Base-by-base conservation (phyloP, 768 basidiomycete species). In the Pleurotus giganteus region DNA sequence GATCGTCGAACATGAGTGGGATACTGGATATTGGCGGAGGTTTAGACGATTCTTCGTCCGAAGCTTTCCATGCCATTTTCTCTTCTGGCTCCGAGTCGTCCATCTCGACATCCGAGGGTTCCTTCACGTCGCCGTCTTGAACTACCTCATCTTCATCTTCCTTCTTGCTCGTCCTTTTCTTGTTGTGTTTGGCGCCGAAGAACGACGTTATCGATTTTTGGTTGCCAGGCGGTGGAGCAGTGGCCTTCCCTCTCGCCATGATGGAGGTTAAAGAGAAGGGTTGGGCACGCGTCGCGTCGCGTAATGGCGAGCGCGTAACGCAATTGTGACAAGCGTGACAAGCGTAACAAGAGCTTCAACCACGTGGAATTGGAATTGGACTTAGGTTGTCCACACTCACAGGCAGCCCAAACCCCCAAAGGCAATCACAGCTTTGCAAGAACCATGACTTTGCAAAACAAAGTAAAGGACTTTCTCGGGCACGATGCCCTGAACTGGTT, bases 1-100 rank as follows among this genome's bases (percentile, higher is more conserved):
- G 76, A 69, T 94, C 87, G 54, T 78, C 74, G 67, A 94, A 94
- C 61, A 94, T 91, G 52, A 80, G 77, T 23, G 85, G 80, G 47
- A 80, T 78, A 57, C 86, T 77, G 63, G 83, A 76, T 47, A 95
- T 86, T 17, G 93, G 93, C 13, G 93, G 91, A 4, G 91, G 79
- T 60, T 77, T 73, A 0, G 88, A 89, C 27, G 80, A 72, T 23
- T 17, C 23, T 9, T 36, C 32, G 47, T 88, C 86, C 42, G 80
- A 76, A 7, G 77, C 54, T 24, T 42, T 19, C 37, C 36, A 27
- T 15, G 68, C 60, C 58, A 62, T 71, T 6, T 69, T 64, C n/a
- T 59, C 65, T 9, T 54, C 42, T 6, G 21, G 1, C 21, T 51
- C 50, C 2, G 21, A 36, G 29, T 60, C 57, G 64, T 77, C 72